A percentile compares a stretch with the other conserved stretches of the same genome.
Evolutionary conservation across 768 basidiomycete genomes (phyloP).

Genomic region (Lactifluus piperatus): DNA sequence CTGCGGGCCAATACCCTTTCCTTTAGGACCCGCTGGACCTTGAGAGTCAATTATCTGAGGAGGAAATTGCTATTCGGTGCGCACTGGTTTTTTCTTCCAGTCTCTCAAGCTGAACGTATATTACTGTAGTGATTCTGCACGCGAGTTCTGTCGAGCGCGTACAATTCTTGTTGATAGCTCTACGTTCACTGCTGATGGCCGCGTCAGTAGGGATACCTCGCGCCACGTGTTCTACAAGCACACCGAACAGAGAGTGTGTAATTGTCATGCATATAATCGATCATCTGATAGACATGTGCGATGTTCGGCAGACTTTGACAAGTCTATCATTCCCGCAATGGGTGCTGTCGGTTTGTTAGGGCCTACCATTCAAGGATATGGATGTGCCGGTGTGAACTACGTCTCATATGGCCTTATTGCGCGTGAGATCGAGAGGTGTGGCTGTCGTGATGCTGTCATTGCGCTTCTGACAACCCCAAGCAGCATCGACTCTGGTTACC

Average conservation of each 20-base stretch:
- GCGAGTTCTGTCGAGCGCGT: constrained; percentile 68
- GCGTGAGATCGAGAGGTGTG: constrained; percentile 83
- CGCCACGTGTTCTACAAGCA: constrained; percentile 81
- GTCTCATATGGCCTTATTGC: constrained; percentile 94
- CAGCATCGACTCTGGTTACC: constrained; percentile 94
- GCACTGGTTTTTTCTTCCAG: constrained; percentile 10
- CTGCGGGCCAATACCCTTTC: neutral
- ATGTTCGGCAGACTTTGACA: constrained; percentile 56
- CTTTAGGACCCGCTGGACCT: constrained; percentile 74
- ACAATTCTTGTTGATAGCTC: neutral
- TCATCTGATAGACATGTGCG: neutral
- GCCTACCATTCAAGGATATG: constrained; percentile 88
- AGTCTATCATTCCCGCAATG: constrained; percentile 78
- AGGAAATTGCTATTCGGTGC: constrained; percentile 83
- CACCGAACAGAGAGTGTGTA: constrained; percentile 77
- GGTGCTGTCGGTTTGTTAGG: constrained; percentile 86
- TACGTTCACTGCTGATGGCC: neutral
- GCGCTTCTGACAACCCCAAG: neutral
- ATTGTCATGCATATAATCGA: neutral
- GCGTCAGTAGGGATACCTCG: constrained; percentile 58
- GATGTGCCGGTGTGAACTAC: constrained; percentile 84
- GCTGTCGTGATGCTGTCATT: neutral
- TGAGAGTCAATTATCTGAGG: constrained; percentile 76
- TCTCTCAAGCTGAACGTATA: neutral
- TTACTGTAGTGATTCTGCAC: constrained; percentile 60